A percentile compares a stretch with the other conserved stretches of the same genome.
Conservation (phyloP, 768 basidiomycete genomes). For the Fomitopsis pulvina region DNA sequence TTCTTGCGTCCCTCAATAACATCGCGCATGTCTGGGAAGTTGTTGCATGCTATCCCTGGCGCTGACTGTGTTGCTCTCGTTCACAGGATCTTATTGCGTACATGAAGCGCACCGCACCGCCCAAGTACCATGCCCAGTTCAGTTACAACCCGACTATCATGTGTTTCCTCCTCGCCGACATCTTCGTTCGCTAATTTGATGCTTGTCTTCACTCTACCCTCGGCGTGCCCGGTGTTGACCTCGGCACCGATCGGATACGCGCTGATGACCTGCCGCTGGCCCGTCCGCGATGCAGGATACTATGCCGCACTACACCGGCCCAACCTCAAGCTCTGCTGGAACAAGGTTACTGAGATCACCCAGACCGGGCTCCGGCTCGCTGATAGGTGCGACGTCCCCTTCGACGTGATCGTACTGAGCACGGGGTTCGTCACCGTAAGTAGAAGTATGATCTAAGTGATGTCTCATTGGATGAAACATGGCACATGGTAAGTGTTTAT, state of each 20-base stretch:
- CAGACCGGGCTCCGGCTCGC: slow-evolving; percentile 19
- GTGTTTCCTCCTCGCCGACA: neutral
- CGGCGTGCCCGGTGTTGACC: neutral
- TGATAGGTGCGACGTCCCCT: slow-evolving; percentile 12
- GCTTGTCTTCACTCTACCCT: neutral
- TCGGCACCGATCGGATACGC: neutral
- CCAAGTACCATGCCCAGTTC: slow-evolving; percentile 23
- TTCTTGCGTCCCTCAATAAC: neutral
- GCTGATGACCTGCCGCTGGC: slow-evolving; percentile 22
- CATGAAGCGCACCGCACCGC: slow-evolving; percentile 19
- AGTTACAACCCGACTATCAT: slow-evolving; percentile 25
- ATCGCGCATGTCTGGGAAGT: too few species aligned
- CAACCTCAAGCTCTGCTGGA: slow-evolving; percentile 23
- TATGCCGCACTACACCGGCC: slow-evolving; percentile 21
- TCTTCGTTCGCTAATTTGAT: neutral
- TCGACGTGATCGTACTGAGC: slow-evolving; percentile 26
- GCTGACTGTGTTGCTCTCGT: too few species aligned
- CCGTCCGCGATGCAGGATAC: slow-evolving; percentile 28
- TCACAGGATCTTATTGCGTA: slow-evolving; percentile 6
- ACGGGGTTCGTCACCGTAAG: slow-evolving; percentile 28
- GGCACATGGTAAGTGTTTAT: slow-evolving; percentile 3
- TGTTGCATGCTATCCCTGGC: too few species aligned
- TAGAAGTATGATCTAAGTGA: too few species aligned
- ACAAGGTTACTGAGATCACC: slow-evolving; percentile 14
- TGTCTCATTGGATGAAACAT: too few species aligned